A percentile compares a stretch with the other conserved stretches of the same genome.
phyloP scores from a whole-genome alignment of 164 flowering plant species.

The Magnolia changhungtana region DNA sequence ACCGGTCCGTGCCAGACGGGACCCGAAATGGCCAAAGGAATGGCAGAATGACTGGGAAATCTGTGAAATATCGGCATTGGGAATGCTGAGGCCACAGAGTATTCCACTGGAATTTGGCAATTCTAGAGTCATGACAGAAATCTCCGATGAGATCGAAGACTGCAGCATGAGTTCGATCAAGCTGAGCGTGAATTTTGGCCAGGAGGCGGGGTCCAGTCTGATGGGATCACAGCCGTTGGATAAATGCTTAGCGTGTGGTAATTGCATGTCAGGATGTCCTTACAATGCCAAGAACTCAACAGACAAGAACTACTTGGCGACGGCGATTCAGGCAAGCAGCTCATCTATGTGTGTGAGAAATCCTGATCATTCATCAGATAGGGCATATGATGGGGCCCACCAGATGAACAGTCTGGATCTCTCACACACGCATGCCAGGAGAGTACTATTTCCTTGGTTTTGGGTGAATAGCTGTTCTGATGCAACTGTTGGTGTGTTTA shows the following conservation, averaged over 20 bases:
- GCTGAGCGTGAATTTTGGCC: conserved; percentile 42
- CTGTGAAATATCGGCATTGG: conserved; percentile 47
- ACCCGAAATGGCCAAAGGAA: conserved; percentile 57
- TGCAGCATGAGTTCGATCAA: conserved; percentile 23
- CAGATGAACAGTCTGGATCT: neutral
- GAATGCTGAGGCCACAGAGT: conserved; percentile 41
- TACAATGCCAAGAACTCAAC: conserved; percentile 57
- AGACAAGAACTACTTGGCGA: conserved; percentile 50
- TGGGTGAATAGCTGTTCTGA: neutral
- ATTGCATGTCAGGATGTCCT: conserved; percentile 64
- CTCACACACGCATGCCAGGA: neutral
- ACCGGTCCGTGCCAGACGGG: conserved; percentile 40
- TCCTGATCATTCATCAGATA: neutral
- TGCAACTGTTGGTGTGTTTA: neutral
- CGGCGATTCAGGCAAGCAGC: conserved; percentile 43
- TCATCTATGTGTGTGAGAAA: neutral
- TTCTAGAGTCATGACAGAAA: conserved; percentile 34
- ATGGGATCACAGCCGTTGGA: conserved; percentile 17
- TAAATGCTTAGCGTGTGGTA: conserved; percentile 60
- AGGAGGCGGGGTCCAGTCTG: conserved; percentile 19
- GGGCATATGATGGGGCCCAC: no score
- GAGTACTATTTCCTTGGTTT: neutral
- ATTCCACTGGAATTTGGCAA: conserved; percentile 40
- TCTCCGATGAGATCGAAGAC: conserved; percentile 36
- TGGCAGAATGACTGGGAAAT: conserved; percentile 54